Percentiles rank a stretch among this genome's conserved stretches.
Evolutionary conservation across 2,329 filamentous ascomycete species (phyloP).

Genomic region (Arthrobotrys iridis): DNA sequence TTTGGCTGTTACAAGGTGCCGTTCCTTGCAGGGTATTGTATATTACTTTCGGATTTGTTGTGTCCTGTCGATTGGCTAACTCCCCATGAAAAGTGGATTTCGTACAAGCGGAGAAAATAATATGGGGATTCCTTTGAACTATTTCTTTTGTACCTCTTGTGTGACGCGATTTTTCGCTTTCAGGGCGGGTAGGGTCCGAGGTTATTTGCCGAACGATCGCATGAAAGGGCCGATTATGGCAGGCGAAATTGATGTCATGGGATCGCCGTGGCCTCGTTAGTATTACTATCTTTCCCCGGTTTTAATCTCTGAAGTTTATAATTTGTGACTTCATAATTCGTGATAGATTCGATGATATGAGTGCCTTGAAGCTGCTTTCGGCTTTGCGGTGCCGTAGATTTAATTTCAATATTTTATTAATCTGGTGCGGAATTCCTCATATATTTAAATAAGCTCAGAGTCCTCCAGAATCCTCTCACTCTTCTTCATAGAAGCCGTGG

Average conservation of each 20-base stretch:
- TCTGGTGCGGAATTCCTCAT: too few relatives aligned
- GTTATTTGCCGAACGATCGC: conserved; percentile 21
- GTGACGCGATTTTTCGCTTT: conserved; percentile 7
- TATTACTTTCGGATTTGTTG: conserved; percentile 15
- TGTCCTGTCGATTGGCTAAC: conserved; percentile 10
- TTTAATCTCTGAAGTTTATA: neutral
- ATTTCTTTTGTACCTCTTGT: neutral
- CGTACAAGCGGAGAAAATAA: neutral
- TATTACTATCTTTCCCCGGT: too few relatives aligned
- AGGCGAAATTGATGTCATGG: conserved; percentile 9
- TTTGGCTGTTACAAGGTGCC: conserved; percentile 17
- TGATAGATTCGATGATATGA: too few relatives aligned
- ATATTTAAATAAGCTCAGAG: too few relatives aligned
- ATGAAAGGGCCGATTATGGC: neutral
- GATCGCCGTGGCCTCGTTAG: neutral
- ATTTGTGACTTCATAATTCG: too few relatives aligned
- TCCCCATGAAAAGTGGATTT: neutral
- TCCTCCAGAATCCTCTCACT: neutral
- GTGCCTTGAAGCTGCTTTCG: too few relatives aligned
- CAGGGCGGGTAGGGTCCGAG: conserved; percentile 13
- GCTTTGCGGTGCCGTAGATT: too few relatives aligned
- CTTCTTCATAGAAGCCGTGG: neutral
- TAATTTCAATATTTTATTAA: too few relatives aligned
- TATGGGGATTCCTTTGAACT: conserved; percentile 31
- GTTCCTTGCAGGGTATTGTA: conserved; percentile 27